Evolutionary conservation across 164 flowering plant species (phyloP).

Genomic region (Sedum album): DNA sequence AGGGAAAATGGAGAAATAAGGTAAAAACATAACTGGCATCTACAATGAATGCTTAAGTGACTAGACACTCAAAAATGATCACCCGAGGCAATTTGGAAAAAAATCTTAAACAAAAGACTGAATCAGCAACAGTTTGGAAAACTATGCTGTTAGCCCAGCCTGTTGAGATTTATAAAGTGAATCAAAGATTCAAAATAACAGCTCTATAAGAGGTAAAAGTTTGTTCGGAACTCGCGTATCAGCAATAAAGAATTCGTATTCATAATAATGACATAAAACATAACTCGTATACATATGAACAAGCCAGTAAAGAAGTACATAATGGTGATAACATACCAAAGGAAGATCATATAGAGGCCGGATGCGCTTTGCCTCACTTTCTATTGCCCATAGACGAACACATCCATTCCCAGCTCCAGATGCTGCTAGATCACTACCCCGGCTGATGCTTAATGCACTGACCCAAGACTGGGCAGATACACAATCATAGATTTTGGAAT

Average conservation of each 20-base stretch:
- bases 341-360: slow-evolving; percentile 59
- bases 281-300: too few relatives aligned
- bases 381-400: slow-evolving; percentile 74
- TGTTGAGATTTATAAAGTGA: not conserved
- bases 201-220: not conserved
- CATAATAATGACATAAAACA: too few relatives aligned
- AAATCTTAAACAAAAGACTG: not conserved
- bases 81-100: not conserved
- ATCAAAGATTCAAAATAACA: not conserved
- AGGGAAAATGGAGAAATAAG: not conserved
- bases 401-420: slow-evolving; percentile 96
- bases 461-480: slow-evolving; percentile 75
- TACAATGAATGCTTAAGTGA: not conserved
- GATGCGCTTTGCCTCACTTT: slow-evolving; percentile 51
- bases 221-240: not conserved
- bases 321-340: slow-evolving; percentile 41
- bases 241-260: too few relatives aligned
- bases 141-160: not conserved
- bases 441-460: slow-evolving; percentile 63
- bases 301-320: not conserved
- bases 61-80: not conserved
- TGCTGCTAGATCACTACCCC: slow-evolving; percentile 88
- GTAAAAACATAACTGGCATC: not conserved
- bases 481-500: slow-evolving; percentile 14
- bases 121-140: not conserved